These are phyloP conservation scores for Acarospora socialis DNA, from an alignment of 2,329 filamentous ascomycete species.

Conservation along the genomic window DNA sequence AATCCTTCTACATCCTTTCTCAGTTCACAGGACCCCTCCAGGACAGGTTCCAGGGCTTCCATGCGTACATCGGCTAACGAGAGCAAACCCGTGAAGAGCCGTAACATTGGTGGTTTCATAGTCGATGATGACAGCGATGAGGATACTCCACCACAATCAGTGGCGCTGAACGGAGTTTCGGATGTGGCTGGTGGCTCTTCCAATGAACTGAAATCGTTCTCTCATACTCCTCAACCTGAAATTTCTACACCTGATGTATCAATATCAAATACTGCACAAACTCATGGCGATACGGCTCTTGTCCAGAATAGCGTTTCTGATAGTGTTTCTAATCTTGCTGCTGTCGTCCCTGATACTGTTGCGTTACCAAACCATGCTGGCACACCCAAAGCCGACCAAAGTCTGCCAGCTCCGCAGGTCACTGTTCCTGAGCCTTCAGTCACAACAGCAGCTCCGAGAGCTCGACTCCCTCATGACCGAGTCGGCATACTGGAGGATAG, in stretches of 20 bases:
- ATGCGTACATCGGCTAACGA: conserved; percentile 20
- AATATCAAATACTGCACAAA: conserved; percentile 19
- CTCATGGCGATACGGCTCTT: conserved; percentile 22
- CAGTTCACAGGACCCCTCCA: conserved; percentile 21
- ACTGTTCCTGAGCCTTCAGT: conserved; percentile 9
- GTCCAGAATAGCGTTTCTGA: conserved; percentile 17
- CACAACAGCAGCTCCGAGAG: conserved; percentile 24
- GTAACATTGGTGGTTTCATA: conserved; percentile 47
- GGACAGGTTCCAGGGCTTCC: conserved; percentile 18
- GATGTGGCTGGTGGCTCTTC: conserved; percentile 22
- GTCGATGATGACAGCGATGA: conserved; percentile 49
- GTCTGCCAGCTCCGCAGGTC: conserved; percentile 8
- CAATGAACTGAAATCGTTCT: conserved; percentile 21
- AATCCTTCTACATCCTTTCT: background rate
- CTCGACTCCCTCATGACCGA: conserved; percentile 55
- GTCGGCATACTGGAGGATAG: conserved; percentile 76
- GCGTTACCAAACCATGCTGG: conserved; percentile 7
- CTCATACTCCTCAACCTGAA: conserved; percentile 14
- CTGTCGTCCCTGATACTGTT: conserved; percentile 13
- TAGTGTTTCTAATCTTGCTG: conserved; percentile 14
- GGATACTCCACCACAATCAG: conserved; percentile 23
- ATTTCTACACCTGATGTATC: conserved; percentile 12
- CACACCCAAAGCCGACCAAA: conserved; percentile 10
- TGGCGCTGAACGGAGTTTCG: too few species aligned
- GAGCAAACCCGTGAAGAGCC: conserved; percentile 29